Base-by-base conservation (phyloP, 495 filamentous ascomycete species). In the Lepraria neglecta region DNA sequence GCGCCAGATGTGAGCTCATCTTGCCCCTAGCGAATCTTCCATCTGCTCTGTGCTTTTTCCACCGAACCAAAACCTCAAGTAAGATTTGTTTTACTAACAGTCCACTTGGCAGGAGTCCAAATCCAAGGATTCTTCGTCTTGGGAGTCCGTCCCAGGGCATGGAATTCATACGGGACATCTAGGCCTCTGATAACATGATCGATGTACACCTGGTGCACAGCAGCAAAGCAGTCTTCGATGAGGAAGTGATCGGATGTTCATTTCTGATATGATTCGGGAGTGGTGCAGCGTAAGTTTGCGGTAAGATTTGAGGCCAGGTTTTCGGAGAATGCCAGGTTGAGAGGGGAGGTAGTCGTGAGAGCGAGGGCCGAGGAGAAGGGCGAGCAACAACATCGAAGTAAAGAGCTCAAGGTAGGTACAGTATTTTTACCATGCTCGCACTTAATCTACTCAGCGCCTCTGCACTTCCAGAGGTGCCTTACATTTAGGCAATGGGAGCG, bases 211-310 rank as follows among this genome's bases (percentile, higher is more conserved):
- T 28, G 38, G 12, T 61, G 59, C n/a, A 61, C 44, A 11, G 50
- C 50, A 7, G 59, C 51, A 38, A 38, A 55, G 59, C 59, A 61
- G 28, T 61, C 59, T 28, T 61, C 59, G 48, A 61, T n/a, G 11
- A 61, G 40, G 40, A 55, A 61, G 21, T 27, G 5, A 27, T 46
- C 28, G 59, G 42, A 17, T 46, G 45, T 15, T 27, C 33, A 35
- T 2, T 47, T 45, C 2, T 9, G 54, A 12, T 38, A 38, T 6
- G 35, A 38, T 2, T 38, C 7, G 35, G 9, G 9, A 38, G 35
- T 38, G 35, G 35, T 38, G 28, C 48, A 52, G 28, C 28, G 48
- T 31, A 19, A 12, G 17, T 24, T 24, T 11, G 15, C 48, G 6
- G 12, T 52, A 7, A 52, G 28, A 31, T 3, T n/a, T n/a, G 15